Percentiles rank a stretch among this genome's conserved stretches.
Evolutionary conservation across 192 early-diverging fungal genomes (phyloP).

Genomic region (Allomyces macrogynus): DNA sequence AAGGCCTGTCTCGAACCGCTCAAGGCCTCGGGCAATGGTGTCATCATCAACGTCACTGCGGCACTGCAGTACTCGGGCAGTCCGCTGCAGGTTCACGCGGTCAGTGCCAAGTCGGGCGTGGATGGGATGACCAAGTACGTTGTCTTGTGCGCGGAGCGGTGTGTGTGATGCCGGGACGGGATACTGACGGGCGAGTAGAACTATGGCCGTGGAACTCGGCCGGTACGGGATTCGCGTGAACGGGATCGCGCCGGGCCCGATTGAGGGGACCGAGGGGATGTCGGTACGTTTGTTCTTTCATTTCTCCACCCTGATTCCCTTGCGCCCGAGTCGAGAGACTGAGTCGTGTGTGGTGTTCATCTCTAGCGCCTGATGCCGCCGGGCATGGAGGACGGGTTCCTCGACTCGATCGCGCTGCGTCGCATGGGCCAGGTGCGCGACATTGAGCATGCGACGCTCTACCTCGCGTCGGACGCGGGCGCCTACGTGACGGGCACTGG

Average conservation of each 20-base stretch:
- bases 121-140: slow-evolving; percentile 25
- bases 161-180: too few relatives aligned
- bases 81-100: slow-evolving; percentile 23
- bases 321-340: slow-evolving; percentile 1
- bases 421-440: slow-evolving; percentile 30
- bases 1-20: slow-evolving; percentile 47
- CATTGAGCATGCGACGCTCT: slow-evolving; percentile 49
- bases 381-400: slow-evolving; percentile 8
- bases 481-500: slow-evolving; percentile 31
- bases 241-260: slow-evolving; percentile 9
- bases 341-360: background rate
- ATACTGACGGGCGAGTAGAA: background rate
- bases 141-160: too few relatives aligned
- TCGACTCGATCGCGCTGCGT: slow-evolving; percentile 1
- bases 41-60: slow-evolving; percentile 47
- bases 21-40: slow-evolving; percentile 34
- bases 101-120: slow-evolving; percentile 41
- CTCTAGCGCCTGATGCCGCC: slow-evolving; percentile 8
- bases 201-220: slow-evolving; percentile 11
- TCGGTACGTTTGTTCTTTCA: background rate
- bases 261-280: slow-evolving; percentile 22
- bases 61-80: slow-evolving; percentile 40
- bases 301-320: slow-evolving; percentile 9
- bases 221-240: slow-evolving; percentile 18
- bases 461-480: slow-evolving; percentile 39